Conservation (phyloP, 2,329 filamentous ascomycete genomes). For the Hysterium pulicare region DNA sequence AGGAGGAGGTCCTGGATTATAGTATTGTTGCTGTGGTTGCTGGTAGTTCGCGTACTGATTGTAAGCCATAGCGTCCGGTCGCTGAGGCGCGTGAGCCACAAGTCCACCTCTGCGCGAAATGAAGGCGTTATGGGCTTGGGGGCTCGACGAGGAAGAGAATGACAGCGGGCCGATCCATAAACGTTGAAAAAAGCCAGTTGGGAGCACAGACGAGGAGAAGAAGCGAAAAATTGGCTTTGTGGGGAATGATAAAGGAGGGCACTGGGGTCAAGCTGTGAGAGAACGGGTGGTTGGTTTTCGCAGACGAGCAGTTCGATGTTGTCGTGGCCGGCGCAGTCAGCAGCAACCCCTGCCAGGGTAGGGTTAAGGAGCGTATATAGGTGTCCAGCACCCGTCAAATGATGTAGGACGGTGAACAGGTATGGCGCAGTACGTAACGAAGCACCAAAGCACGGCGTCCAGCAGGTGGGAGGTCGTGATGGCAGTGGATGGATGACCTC, state of each 20-base stretch:
- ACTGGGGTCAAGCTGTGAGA: neutral
- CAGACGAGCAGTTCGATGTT: neutral
- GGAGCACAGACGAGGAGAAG: neutral
- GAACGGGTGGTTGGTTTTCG: neutral
- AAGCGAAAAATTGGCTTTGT: neutral
- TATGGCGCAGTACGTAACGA: no score
- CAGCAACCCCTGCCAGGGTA: neutral
- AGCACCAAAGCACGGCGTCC: neutral
- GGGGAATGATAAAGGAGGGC: neutral
- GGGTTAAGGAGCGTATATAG: neutral
- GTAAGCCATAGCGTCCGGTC: constrained; percentile 36
- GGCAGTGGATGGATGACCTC: neutral
- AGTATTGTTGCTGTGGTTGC: constrained; percentile 33
- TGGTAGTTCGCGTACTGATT: constrained; percentile 35
- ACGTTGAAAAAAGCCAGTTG: neutral
- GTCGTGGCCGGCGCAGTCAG: neutral
- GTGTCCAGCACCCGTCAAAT: constrained; percentile 3
- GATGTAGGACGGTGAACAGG: neutral
- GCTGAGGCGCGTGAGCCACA: constrained; percentile 14
- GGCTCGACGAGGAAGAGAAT: neutral
- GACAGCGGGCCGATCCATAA: constrained; percentile 1
- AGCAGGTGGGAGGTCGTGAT: neutral
- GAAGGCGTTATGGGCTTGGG: no score
- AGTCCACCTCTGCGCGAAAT: no score
- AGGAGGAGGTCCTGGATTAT: constrained; percentile 24